Base-by-base conservation (phyloP, 1,139 yeast species). In the Debaryomyces udenii region DNA sequence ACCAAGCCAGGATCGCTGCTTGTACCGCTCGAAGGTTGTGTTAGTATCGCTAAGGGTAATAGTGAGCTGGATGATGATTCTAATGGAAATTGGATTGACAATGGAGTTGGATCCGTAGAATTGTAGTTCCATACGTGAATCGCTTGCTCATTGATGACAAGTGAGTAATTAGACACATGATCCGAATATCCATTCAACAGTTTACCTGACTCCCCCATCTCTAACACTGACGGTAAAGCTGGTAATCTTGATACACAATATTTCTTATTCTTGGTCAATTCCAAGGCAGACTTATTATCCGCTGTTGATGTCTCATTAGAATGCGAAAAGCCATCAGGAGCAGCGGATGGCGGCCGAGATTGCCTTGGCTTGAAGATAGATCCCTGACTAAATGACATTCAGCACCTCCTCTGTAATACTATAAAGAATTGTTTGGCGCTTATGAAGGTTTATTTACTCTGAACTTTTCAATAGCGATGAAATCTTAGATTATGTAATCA, bases 51-150 rank as follows among this genome's bases (percentile, higher is more conserved):
- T 45, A 82, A 61, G 0, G 93, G 75, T 33, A 65, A 51, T 17
- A 55, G 44, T 4, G 42, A 20, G 13, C 38, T 39, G 6, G 51
- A 47, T 10, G 32, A 24, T 9, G 43, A 28, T 14, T 54, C 57
- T 10, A 73, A 57, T 0, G 75, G 75, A 49, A 76, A 76, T 44
- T 76, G 75, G 26, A 74, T 66, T 2, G 84, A 78, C 27, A 79
- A 68, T 0, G 94, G 89, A 3, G 76, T 65, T 18, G 69, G 61
- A 46, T 83, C 86, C 7, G 78, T 72, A 0, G 89, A 77, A 40
- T 72, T 68, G 55, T 83, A 86, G 41, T 80, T 71, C 93, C 96
- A 90, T 4, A 85, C 84, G 53, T 78, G 76, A 26, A 85, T 71
- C 31, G 79, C 67, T 10, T 70, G 62, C 20, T 66, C 68, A 15